Evolutionary conservation across 192 early-diverging fungal species (phyloP).

Genomic region (Coemansia sp.): DNA sequence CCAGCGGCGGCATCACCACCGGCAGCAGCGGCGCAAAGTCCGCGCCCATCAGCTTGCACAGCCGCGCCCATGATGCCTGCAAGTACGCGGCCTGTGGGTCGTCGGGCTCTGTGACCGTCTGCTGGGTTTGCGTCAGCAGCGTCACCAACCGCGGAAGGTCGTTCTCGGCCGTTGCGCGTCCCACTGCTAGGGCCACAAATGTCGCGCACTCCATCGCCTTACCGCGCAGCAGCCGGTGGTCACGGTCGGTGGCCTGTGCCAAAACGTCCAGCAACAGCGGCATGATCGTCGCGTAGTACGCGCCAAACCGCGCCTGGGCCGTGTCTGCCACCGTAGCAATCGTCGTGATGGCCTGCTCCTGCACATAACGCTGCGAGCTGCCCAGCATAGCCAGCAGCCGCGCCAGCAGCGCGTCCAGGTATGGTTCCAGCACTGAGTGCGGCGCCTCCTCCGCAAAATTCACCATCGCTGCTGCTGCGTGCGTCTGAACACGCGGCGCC

Average conservation of each 20-base stretch:
- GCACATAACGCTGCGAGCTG: slow-evolving; percentile 86
- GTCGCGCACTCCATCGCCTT: slow-evolving; percentile 98
- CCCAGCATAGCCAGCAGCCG: slow-evolving; percentile 81
- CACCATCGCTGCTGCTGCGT: slow-evolving; percentile 94
- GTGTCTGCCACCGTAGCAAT: slow-evolving; percentile 96
- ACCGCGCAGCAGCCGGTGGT: slow-evolving; percentile 89
- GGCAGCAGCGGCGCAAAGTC: slow-evolving; percentile 94
- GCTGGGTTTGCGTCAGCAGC: slow-evolving; percentile 79
- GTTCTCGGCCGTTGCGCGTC: slow-evolving; percentile 80
- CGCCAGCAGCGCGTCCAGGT: slow-evolving; percentile 87
- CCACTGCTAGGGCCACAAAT: slow-evolving; percentile 91
- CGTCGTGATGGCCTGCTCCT: slow-evolving; percentile 98
- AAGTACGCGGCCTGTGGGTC: slow-evolving; percentile 93
- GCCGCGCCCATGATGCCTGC: slow-evolving; percentile 91
- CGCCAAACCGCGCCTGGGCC: slow-evolving; percentile 85
- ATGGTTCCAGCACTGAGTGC: slow-evolving; percentile 81
- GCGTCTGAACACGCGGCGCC: slow-evolving; percentile 88
- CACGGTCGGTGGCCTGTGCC: slow-evolving; percentile 75
- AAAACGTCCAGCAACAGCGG: slow-evolving; percentile 90
- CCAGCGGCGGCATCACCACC: slow-evolving; percentile 90
- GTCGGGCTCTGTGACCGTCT: slow-evolving; percentile 78
- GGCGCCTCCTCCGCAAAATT: slow-evolving; percentile 94
- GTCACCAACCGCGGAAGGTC: slow-evolving; percentile 79
- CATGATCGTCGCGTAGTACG: slow-evolving; percentile 95
- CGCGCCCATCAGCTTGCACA: slow-evolving; percentile 90